Evolutionary conservation across 1,284 basidiomycete genomes (phyloP).

Genomic region (Phellopilus nigrolimitatus): DNA sequence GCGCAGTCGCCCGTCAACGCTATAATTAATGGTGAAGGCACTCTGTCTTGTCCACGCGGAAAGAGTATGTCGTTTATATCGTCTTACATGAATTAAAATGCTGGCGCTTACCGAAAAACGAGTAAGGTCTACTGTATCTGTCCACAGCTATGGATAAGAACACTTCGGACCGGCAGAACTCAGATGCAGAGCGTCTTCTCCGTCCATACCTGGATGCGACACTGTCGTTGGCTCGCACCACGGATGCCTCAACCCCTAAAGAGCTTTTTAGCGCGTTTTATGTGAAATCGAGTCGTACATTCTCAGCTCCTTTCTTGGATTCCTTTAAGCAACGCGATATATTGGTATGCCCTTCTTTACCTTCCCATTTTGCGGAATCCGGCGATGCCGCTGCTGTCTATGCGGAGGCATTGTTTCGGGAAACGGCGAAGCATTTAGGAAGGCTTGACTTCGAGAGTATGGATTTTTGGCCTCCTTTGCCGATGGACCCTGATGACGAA

Average conservation of each 20-base stretch:
- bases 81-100: neutral
- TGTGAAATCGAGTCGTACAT: constrained; percentile 11
- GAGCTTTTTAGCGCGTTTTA: constrained; percentile 14
- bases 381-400: constrained; percentile 53
- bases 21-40: constrained; percentile 78
- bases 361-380: constrained; percentile 44
- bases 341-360: constrained; percentile 36
- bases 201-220: constrained; percentile 56
- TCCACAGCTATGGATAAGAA: constrained; percentile 41
- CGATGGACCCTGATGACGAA: constrained; percentile 6
- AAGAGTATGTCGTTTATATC: constrained; percentile 59
- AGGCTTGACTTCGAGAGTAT: neutral
- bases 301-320: neutral
- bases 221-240: constrained; percentile 33
- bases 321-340: constrained; percentile 24
- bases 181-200: constrained; percentile 43
- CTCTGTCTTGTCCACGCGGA: constrained; percentile 78
- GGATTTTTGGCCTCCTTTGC: constrained; percentile 17
- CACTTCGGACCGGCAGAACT: neutral
- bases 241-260: constrained; percentile 22
- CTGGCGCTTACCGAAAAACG: constrained; percentile 11
- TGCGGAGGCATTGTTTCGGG: constrained; percentile 63
- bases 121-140: constrained; percentile 62
- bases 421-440: constrained; percentile 32
- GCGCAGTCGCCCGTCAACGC: constrained; percentile 54